A percentile compares a stretch with the other conserved stretches of the same genome.
These are phyloP conservation scores for Ganoderma meredithae DNA, from an alignment of 1,284 basidiomycete species.

Conservation along the genomic window DNA sequence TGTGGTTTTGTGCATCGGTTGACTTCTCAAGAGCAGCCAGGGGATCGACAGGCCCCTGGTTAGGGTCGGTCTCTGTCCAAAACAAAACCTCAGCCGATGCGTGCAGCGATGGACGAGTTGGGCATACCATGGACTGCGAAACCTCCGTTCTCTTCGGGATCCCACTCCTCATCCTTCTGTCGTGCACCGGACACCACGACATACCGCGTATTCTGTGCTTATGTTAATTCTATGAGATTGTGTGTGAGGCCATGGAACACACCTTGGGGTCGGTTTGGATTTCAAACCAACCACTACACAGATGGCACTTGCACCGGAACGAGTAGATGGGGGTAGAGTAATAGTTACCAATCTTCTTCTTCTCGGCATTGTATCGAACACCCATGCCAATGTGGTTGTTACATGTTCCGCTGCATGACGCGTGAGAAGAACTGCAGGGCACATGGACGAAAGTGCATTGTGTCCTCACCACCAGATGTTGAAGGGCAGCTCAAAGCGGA, in stretches of 20 bases:
- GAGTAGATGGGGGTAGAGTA: conserved; percentile 93
- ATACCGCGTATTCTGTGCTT: conserved; percentile 89
- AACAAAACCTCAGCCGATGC: conserved; percentile 10
- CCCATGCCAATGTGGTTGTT: conserved; percentile 96
- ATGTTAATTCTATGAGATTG: neutral
- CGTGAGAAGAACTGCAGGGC: conserved; percentile 13
- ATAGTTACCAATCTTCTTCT: conserved; percentile 96
- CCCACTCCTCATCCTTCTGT: conserved; percentile 94
- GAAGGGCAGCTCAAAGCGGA: conserved; percentile 94
- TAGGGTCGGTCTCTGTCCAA: conserved; percentile 74
- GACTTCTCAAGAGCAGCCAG: conserved; percentile 91
- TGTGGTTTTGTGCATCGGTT: conserved; percentile 75
- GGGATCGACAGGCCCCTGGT: conserved; percentile 71
- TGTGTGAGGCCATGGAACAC: conserved; percentile 25
- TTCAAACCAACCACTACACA: conserved; percentile 94
- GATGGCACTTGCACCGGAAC: conserved; percentile 96
- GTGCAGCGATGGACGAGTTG: neutral
- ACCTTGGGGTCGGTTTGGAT: conserved; percentile 98
- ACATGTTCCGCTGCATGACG: conserved; percentile 74
- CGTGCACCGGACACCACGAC: conserved; percentile 91
- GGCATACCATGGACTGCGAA: conserved; percentile 84
- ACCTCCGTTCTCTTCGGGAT: conserved; percentile 94
- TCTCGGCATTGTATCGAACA: conserved; percentile 98
- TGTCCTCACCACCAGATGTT: conserved; percentile 93
- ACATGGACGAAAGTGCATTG: neutral